A percentile compares a stretch with the other conserved stretches of the same genome.
Conservation (phyloP, 2,329 filamentous ascomycete species). For the Diaporthe citriasiana region DNA sequence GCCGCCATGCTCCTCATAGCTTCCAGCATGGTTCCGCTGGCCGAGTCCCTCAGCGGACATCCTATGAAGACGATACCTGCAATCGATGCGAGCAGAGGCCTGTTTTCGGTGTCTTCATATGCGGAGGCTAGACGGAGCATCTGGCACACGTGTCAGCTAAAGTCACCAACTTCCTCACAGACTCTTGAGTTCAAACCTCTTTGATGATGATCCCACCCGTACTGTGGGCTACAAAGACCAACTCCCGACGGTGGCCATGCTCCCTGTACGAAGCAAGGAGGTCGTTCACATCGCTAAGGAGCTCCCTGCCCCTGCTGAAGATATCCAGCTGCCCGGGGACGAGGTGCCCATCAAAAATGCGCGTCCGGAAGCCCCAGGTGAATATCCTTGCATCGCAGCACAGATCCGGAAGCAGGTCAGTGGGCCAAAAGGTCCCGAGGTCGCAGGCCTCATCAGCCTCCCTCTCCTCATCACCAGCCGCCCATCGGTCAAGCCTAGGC, state of each 20-base stretch:
- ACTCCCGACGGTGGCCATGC: constrained; percentile 42
- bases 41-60: constrained; percentile 50
- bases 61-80: constrained; percentile 50
- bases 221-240: constrained; percentile 51
- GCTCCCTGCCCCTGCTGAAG: constrained; percentile 49
- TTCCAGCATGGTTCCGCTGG: constrained; percentile 47
- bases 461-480: neutral
- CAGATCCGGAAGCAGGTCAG: constrained; percentile 50
- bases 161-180: too few relatives aligned
- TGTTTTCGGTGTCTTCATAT: constrained; percentile 45
- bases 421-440: constrained; percentile 49
- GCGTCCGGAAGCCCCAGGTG: constrained; percentile 51
- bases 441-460: constrained; percentile 22
- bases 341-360: constrained; percentile 46
- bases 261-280: constrained; percentile 39
- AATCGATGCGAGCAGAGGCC: constrained; percentile 48
- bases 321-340: constrained; percentile 48
- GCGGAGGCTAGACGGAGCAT: constrained; percentile 49
- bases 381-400: constrained; percentile 50
- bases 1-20: constrained; percentile 50
- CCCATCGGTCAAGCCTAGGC: neutral
- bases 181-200: constrained; percentile 48
- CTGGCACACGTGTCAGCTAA: constrained; percentile 40
- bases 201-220: constrained; percentile 52
- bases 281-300: constrained; percentile 48